These are phyloP conservation scores for Schizosaccharomyces cryophilus DNA, from an alignment of 805 yeast species.

Conservation along the genomic window DNA sequence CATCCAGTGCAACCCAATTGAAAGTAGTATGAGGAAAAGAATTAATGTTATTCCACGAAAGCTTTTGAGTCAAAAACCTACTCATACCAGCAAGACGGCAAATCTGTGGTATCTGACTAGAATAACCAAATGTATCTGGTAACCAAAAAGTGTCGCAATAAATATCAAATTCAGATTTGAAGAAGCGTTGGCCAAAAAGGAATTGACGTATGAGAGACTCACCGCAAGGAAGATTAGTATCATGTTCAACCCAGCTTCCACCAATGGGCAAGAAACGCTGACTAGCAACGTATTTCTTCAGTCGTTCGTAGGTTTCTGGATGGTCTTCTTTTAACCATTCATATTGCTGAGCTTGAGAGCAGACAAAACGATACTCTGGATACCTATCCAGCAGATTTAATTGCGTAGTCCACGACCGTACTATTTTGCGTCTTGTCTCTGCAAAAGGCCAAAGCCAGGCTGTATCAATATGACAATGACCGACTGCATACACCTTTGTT, in stretches of 20 bases:
- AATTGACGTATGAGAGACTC: slow-evolving; percentile 78
- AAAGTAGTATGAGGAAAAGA: slow-evolving; percentile 72
- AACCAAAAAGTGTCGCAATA: slow-evolving; percentile 70
- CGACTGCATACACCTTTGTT: slow-evolving; percentile 53
- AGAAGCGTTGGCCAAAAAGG: slow-evolving; percentile 70
- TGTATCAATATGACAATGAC: slow-evolving; percentile 83
- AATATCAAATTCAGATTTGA: slow-evolving; percentile 51
- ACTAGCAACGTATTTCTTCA: slow-evolving; percentile 32
- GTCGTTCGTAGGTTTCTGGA: slow-evolving; percentile 45
- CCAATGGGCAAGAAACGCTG: slow-evolving; percentile 78
- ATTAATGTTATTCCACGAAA: slow-evolving; percentile 91
- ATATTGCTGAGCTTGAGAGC: slow-evolving; percentile 90
- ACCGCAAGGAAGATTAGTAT: slow-evolving; percentile 86
- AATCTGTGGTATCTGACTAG: slow-evolving; percentile 83
- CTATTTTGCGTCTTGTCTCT: slow-evolving; percentile 76
- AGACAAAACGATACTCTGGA: slow-evolving; percentile 83
- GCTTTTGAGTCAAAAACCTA: slow-evolving; percentile 71
- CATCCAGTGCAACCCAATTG: slow-evolving; percentile 88
- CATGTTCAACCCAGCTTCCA: slow-evolving; percentile 96
- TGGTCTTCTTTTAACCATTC: slow-evolving; percentile 76
- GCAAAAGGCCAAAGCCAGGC: slow-evolving; percentile 99
- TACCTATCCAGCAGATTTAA: slow-evolving; percentile 58
- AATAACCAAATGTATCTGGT: slow-evolving; percentile 93
- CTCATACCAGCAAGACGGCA: slow-evolving; percentile 70
- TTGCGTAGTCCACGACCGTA: slow-evolving; percentile 89